Evolutionary conservation across 345 rosid genomes (phyloP).

Genomic region (Boechera divaricarpa): DNA sequence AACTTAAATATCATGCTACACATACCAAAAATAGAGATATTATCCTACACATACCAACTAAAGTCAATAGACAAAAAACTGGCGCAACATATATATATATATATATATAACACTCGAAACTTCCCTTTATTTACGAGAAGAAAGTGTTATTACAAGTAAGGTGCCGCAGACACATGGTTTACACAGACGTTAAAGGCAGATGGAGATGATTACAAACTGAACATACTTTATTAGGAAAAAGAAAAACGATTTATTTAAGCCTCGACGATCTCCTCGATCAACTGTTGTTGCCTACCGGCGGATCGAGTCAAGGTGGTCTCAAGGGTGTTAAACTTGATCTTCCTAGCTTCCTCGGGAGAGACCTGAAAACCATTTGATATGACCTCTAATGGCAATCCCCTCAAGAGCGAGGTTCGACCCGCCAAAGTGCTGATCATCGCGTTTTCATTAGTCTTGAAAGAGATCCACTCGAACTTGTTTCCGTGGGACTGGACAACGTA

Average conservation of each 20-base stretch:
- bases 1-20: too few species aligned
- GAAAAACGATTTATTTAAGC: conserved; percentile 44
- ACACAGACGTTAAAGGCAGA: conserved; percentile 33
- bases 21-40: too few species aligned
- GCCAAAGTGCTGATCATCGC: conserved; percentile 60
- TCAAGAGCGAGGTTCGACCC: conserved; percentile 59
- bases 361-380: conserved; percentile 54
- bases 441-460: conserved; percentile 73
- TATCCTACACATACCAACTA: too few species aligned
- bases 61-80: neutral
- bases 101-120: conserved; percentile 19
- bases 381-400: conserved; percentile 65
- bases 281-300: conserved; percentile 31
- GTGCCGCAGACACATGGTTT: conserved; percentile 40
- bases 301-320: conserved; percentile 50
- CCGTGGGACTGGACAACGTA: conserved; percentile 52
- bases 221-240: conserved; percentile 35
- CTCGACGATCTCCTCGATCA: conserved; percentile 54
- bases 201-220: conserved; percentile 24
- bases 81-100: neutral
- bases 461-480: conserved; percentile 66
- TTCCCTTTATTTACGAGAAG: conserved; percentile 40
- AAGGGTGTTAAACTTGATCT: conserved; percentile 54
- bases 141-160: conserved; percentile 36
- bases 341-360: conserved; percentile 63